Evolutionary conservation across 208 protist genomes (phyloP), one percentile per base, ranked within the genome.

Genomic region (Crithidia acanthocephali): DNA sequence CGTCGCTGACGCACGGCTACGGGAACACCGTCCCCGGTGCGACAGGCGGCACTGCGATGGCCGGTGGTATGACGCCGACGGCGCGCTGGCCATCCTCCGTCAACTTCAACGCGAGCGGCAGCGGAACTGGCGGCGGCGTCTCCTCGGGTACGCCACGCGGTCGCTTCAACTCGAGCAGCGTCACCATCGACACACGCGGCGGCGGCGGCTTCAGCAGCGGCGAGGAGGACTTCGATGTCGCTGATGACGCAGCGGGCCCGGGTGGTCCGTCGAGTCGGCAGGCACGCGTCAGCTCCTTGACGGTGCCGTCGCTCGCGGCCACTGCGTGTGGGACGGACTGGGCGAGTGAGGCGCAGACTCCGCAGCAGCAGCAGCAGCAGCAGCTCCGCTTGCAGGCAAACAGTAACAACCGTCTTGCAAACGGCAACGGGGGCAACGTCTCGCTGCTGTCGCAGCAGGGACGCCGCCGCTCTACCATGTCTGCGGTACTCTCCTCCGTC

Each of bases 181-280:
- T 68, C 13, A 58, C 35, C 32, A 68, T 68, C 62, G 48, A 68
- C 48, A 68, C 62, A 3, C 48, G 62, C 16, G 30, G 18, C 35
- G 16, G 33, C 48, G 23, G 48, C 23, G 48, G 22, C 48, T 48
- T 20, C 44, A 48, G 44, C 18, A n/a, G 16, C 9, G 44, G 44
- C 13, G 44, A 44, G 10, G 30, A 25, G 30, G 23, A 55, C 33
- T 47, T 56, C 44, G 32, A 44, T 2, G 40, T 18, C 5, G 28
- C 13, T 15, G 37, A 1, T 25, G 32, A 59, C 13, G 30, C 15
- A 48, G 16, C 35, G 22, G n/a, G 30, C 10, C 8, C 32, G 28
- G n/a, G 18, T 27, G 32, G 30, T 11, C 6, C 22, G 7, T 27
- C 16, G 13, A 5, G 55, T 27, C 52, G 28, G 13, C 28, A 33